Percentiles rank a stretch among this genome's conserved stretches.
These are phyloP conservation scores for Plasmodium knowlesi DNA, from an alignment of 169 alveolate genomes.

Conservation along the genomic window DNA sequence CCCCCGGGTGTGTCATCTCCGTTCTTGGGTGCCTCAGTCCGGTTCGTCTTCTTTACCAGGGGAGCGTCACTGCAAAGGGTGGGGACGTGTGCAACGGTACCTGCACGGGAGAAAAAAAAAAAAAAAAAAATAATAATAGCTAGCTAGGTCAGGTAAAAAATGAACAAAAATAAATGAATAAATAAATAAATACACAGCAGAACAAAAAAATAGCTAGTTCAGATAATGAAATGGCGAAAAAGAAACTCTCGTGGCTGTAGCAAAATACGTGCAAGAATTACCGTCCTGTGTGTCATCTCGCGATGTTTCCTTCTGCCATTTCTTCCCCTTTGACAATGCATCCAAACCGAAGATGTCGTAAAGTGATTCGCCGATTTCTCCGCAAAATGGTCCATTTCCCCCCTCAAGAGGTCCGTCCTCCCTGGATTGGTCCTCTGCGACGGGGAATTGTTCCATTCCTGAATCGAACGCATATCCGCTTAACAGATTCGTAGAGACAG, in stretches of 20 bases:
- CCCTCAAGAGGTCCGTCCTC: background rate
- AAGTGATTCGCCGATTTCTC: background rate
- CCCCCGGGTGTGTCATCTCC: background rate
- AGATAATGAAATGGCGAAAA: background rate
- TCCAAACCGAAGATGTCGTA: background rate
- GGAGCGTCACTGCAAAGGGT: background rate
- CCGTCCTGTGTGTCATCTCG: background rate
- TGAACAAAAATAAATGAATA: background rate
- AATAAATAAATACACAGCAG: background rate
- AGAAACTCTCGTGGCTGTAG: background rate
- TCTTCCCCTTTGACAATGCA: background rate
- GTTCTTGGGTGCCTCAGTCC: background rate
- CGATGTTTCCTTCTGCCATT: background rate
- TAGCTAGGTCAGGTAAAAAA: background rate
- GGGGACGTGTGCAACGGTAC: background rate
- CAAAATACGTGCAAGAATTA: background rate
- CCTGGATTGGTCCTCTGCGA: background rate
- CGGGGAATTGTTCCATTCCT: background rate
- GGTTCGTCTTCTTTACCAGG: background rate
- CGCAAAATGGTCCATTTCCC: background rate
- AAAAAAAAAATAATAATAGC: background rate
- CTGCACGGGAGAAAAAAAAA: background rate
- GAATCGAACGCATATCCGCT: background rate
- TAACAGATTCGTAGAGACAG: background rate
- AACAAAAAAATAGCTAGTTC: background rate